These are phyloP conservation scores for Phytophthora meadii DNA, from an alignment of 352 stramenopile species.

Conservation along the genomic window DNA sequence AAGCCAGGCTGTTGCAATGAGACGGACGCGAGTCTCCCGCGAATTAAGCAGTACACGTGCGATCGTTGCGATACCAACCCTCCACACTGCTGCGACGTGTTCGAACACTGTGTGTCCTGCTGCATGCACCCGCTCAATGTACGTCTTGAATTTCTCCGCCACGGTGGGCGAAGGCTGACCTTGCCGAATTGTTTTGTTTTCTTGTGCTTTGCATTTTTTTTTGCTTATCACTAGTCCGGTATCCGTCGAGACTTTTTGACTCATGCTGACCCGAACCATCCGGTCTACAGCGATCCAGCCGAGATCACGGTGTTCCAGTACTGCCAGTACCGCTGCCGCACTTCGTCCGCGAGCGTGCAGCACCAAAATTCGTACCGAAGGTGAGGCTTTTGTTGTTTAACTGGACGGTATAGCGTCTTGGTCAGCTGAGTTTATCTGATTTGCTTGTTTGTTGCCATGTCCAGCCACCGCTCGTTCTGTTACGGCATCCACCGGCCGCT, in stretches of 20 bases:
- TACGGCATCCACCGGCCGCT: conserved; percentile 74
- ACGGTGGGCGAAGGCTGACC: not conserved
- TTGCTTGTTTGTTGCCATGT: conserved; percentile 4
- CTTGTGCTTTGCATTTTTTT: conserved; percentile 5
- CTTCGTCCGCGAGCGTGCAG: conserved; percentile 76
- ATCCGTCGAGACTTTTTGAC: conserved; percentile 67
- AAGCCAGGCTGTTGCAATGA: conserved; percentile 70
- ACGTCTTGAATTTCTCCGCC: conserved; percentile 14
- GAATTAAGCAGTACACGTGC: conserved; percentile 68
- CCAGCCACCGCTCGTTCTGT: conserved; percentile 63
- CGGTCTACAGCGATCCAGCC: conserved; percentile 63
- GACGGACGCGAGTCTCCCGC: conserved; percentile 52
- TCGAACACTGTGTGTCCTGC: conserved; percentile 79
- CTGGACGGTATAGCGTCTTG: not conserved
- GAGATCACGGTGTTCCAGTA: conserved; percentile 75
- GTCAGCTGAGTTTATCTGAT: conserved; percentile 7
- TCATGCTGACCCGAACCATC: conserved; percentile 64
- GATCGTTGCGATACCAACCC: conserved; percentile 67
- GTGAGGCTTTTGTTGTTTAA: conserved; percentile 24
- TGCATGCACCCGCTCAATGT: conserved; percentile 86
- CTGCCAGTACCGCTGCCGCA: conserved; percentile 76
- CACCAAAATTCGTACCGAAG: conserved; percentile 84
- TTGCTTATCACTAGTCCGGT: conserved; percentile 40
- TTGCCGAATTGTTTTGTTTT: not conserved
- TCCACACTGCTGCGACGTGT: conserved; percentile 74